Evolutionary conservation across 1,284 basidiomycete genomes (phyloP).

Genomic region (Cutaneotrichosporon sp.): DNA sequence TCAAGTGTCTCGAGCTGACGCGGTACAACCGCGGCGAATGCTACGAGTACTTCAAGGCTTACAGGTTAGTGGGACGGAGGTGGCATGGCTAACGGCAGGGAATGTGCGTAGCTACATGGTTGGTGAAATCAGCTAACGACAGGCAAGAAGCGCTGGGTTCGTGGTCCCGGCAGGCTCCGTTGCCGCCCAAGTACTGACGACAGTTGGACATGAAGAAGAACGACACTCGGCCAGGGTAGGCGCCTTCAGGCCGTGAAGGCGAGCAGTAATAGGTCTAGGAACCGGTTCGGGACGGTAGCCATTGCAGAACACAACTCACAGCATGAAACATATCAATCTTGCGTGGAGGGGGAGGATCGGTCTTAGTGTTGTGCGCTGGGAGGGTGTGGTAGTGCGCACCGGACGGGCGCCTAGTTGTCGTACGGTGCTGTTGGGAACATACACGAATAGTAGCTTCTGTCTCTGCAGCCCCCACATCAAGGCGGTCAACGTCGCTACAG

Average conservation of each 20-base stretch:
- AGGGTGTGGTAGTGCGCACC: too few species aligned
- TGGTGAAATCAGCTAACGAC: neutral
- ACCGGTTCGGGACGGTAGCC: too few species aligned
- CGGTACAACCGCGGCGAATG: conserved; percentile 49
- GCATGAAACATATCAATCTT: neutral
- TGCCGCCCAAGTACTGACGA: neutral
- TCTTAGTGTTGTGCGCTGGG: too few species aligned
- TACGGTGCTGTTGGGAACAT: too few species aligned
- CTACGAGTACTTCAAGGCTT: conserved; percentile 46
- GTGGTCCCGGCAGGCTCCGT: too few species aligned
- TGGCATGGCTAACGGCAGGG: too few species aligned
- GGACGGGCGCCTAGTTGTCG: too few species aligned
- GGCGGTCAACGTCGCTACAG: too few species aligned
- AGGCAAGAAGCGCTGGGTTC: conserved; percentile 47
- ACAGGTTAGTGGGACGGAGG: too few species aligned
- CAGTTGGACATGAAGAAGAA: conserved; percentile 4
- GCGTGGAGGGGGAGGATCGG: neutral
- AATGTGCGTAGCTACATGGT: neutral
- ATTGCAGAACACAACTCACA: conserved; percentile 1
- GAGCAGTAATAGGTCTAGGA: too few species aligned
- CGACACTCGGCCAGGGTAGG: neutral
- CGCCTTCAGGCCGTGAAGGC: too few species aligned
- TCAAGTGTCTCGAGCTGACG: conserved; percentile 45
- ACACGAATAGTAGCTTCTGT: neutral
- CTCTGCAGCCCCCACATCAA: neutral